Evolutionary conservation across 495 filamentous ascomycete genomes (phyloP).

Genomic region (Daldinia decipiens): DNA sequence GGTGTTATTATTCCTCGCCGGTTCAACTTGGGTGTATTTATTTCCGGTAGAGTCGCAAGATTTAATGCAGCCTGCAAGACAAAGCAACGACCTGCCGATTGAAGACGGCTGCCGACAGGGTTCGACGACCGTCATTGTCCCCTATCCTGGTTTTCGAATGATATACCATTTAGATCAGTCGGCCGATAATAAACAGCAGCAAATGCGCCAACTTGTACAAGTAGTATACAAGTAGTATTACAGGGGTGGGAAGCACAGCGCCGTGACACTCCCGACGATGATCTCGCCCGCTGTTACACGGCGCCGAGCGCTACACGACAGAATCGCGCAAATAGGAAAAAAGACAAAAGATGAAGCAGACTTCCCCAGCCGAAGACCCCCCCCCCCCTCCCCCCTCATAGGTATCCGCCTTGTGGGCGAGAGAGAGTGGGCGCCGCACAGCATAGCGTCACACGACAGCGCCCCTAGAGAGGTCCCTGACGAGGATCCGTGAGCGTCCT

Average conservation of each 20-base stretch:
- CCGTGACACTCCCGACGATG: slow-evolving; percentile 38
- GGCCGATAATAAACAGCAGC: slow-evolving; percentile 25
- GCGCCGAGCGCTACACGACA: slow-evolving; percentile 28
- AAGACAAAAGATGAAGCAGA: slow-evolving; percentile 22
- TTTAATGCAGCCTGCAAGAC: slow-evolving; percentile 39
- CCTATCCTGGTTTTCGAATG: slow-evolving; percentile 37
- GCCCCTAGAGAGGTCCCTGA: slow-evolving; percentile 34
- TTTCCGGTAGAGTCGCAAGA: slow-evolving; percentile 41
- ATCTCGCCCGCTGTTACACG: slow-evolving; percentile 38
- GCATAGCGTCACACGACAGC: slow-evolving; percentile 42
- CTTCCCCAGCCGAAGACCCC: slow-evolving; percentile 24
- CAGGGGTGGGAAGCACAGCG: slow-evolving; percentile 16
- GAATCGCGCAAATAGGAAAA: slow-evolving; percentile 28
- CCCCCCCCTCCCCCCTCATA: too few species aligned
- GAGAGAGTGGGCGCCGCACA: slow-evolving; percentile 18
- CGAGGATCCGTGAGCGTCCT: slow-evolving; percentile 38
- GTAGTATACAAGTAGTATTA: slow-evolving; percentile 23
- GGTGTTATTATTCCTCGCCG: slow-evolving; percentile 32
- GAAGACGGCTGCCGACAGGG: slow-evolving; percentile 43
- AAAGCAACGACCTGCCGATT: slow-evolving; percentile 43
- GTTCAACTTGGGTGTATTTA: slow-evolving; percentile 36
- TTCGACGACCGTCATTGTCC: slow-evolving; percentile 26
- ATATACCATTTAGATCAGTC: slow-evolving; percentile 27
- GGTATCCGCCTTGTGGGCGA: slow-evolving; percentile 12
- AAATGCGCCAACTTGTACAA: slow-evolving; percentile 31